Evolutionary conservation across 2,329 filamentous ascomycete species (phyloP), one percentile per base, ranked within the genome.

Genomic region (Leptographium galeiforme): DNA sequence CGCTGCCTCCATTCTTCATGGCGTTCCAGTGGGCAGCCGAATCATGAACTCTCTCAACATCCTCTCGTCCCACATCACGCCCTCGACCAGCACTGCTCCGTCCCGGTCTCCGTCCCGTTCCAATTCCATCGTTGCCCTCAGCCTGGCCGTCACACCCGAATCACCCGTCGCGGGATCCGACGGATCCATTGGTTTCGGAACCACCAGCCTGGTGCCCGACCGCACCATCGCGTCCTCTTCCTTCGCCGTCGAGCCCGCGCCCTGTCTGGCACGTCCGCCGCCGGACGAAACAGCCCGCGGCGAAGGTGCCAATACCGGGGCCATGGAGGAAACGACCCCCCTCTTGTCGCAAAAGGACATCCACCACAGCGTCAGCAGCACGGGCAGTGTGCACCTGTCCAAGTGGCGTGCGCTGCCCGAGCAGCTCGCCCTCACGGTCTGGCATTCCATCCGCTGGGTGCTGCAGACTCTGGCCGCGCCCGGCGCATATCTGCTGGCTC

Each of bases 11-110:
- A 12, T 40, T 43, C 58, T 65, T 72, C 70, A 79, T 82, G 79
- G 79, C 76, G 75, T 70, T 67, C 68, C 64, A 61, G 57, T 67
- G 63, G 48, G 36, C 46, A 34, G 65, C 62, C 69, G 70, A 36
- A 36, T 75, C 72, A 96, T 96, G 91, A 96, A 96, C 82, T 95
- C 90, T 64, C 77, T 95, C 75, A 95, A 93, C 73, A 88, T 95
- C 68, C 81, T 96, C 68, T 93, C 89, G 64, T 82, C 87, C 67
- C 84, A 86, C 72, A 87, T 90, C 67, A 82, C 81, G 62, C 78
- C 80, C 60, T 68, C 79, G 52, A 70, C 78, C 56, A 82, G 81
- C 62, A 77, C 80, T 60, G 68, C 79, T 53, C 70, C 78, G 55
- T 80, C 73, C 61, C 74, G 78, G 38, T 65, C 67, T 46, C 74